A percentile compares a stretch with the other conserved stretches of the same genome.
These are phyloP conservation scores for Soucietia sequanensis DNA, from an alignment of 805 yeast genomes.

Conservation along the genomic window DNA sequence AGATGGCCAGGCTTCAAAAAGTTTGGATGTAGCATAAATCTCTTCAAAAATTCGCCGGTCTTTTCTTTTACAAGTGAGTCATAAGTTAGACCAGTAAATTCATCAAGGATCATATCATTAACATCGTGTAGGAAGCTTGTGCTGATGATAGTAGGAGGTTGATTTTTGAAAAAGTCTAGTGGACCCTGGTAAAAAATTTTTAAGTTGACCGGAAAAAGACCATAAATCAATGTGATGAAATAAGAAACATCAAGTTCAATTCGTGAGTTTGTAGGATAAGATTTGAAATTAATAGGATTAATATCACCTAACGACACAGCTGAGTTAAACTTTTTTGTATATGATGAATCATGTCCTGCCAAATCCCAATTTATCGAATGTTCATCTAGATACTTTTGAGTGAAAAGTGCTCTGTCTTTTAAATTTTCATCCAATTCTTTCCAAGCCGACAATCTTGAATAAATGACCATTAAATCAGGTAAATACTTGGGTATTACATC, in stretches of 20 bases:
- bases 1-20: constrained; percentile 28
- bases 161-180: constrained; percentile 21
- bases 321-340: constrained; percentile 2
- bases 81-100: neutral
- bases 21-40: constrained; percentile 50
- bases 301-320: neutral
- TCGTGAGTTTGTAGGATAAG: constrained; percentile 13
- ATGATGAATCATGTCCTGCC: constrained; percentile 11
- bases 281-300: constrained; percentile 8
- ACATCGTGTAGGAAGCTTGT: constrained; percentile 7
- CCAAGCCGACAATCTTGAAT: constrained; percentile 38
- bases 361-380: constrained; percentile 16
- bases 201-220: constrained; percentile 54
- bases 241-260: constrained; percentile 26
- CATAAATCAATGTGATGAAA: constrained; percentile 53
- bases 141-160: constrained; percentile 13
- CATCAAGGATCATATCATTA: neutral
- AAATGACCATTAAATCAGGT: constrained; percentile 43
- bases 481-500: constrained; percentile 29
- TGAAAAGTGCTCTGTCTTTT: constrained; percentile 8
- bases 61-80: constrained; percentile 6
- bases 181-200: constrained; percentile 44
- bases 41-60: constrained; percentile 25
- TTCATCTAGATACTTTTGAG: constrained; percentile 7
- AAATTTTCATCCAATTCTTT: constrained; percentile 13